A percentile compares a stretch with the other conserved stretches of the same genome.
Conservation (phyloP, 23 red algal genomes). For the Gracilaria gracilis region DNA sequence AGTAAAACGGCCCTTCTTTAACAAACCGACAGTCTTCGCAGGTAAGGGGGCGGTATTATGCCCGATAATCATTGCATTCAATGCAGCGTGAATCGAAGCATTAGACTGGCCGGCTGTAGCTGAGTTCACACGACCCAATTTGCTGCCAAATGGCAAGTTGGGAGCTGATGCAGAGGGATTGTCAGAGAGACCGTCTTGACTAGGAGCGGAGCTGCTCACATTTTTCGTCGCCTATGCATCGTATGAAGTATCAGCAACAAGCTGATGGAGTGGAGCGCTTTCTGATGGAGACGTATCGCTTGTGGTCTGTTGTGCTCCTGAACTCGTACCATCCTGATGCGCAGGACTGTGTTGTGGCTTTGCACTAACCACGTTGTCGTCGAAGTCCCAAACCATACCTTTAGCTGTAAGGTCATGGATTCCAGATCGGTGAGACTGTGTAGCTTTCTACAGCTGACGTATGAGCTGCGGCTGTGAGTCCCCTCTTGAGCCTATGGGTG, state of each 20-base stretch:
- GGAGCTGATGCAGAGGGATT: neutral
- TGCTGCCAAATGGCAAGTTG: too few species aligned
- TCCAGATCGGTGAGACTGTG: too few species aligned
- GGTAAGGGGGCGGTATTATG: conserved; percentile 1
- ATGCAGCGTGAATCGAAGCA: neutral
- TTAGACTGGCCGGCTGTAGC: neutral
- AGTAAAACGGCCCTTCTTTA: conserved; percentile 64
- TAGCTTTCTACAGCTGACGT: too few species aligned
- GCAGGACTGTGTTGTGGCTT: neutral
- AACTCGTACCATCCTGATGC: neutral
- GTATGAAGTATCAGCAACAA: too few species aligned
- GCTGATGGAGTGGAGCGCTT: neutral
- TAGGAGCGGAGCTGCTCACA: neutral
- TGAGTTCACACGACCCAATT: neutral
- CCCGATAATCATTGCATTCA: neutral
- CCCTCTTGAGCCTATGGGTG: too few species aligned
- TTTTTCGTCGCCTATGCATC: neutral
- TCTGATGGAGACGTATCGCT: neutral
- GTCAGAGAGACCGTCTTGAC: neutral
- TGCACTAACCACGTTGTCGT: conserved; percentile 19
- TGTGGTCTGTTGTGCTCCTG: neutral
- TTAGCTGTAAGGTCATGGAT: too few species aligned
- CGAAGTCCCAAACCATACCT: conserved; percentile 81
- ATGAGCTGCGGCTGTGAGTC: too few species aligned
- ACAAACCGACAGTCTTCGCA: conserved; percentile 54